Conservation (phyloP, 345 rosid species). For the Hibiscus syriacus region DNA sequence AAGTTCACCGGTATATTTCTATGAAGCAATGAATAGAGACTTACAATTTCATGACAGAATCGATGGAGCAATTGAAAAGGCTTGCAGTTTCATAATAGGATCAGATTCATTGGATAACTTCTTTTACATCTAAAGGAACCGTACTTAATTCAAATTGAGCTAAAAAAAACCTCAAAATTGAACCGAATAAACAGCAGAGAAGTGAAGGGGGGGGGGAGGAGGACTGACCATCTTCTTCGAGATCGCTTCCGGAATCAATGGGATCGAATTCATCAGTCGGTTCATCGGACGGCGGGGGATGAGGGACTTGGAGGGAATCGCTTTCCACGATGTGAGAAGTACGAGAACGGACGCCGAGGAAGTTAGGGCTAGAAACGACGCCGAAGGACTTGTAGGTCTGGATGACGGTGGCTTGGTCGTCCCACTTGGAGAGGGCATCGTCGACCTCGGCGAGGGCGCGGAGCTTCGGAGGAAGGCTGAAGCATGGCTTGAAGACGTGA, state of each 20-base stretch:
- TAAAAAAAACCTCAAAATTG: background rate
- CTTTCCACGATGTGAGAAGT: slow-evolving; percentile 59
- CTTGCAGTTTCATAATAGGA: background rate
- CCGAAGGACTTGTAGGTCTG: slow-evolving; percentile 87
- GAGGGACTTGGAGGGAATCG: slow-evolving; percentile 64
- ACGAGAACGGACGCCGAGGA: slow-evolving; percentile 68
- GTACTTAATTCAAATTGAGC: background rate
- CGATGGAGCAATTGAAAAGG: background rate
- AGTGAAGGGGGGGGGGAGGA: background rate
- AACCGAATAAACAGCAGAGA: background rate
- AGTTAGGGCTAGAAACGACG: slow-evolving; percentile 76
- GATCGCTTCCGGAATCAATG: slow-evolving; percentile 76
- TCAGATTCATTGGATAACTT: background rate
- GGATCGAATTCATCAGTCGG: slow-evolving; percentile 41
- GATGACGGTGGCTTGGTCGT: slow-evolving; percentile 73
- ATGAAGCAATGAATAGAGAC: background rate
- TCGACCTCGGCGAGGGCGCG: slow-evolving; percentile 49
- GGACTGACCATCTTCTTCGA: slow-evolving; percentile 76
- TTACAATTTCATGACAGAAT: background rate
- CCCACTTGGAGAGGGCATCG: slow-evolving; percentile 55
- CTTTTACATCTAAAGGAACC: background rate
- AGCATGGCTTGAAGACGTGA: slow-evolving; percentile 64
- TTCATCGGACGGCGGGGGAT: slow-evolving; percentile 33
- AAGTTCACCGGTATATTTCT: background rate
- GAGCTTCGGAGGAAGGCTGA: slow-evolving; percentile 82